These are phyloP conservation scores for Meyerozyma smithsonii DNA, from an alignment of 1,139 yeast genomes.

Conservation along the genomic window DNA sequence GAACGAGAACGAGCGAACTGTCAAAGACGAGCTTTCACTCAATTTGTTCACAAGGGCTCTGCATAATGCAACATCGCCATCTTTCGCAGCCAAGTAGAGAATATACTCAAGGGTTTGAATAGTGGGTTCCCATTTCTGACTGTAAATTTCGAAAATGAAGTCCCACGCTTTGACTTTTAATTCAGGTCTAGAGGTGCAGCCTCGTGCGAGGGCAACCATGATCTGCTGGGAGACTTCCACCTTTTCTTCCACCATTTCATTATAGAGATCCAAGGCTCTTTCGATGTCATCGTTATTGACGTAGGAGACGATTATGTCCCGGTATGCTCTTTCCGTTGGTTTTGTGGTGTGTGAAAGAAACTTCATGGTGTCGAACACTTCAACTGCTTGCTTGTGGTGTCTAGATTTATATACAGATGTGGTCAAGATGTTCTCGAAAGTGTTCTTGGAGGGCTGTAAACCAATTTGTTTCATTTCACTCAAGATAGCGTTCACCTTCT, in stretches of 20 bases:
- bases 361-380: constrained; percentile 81
- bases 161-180: constrained; percentile 68
- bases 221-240: constrained; percentile 41
- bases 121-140: constrained; percentile 45
- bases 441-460: constrained; percentile 49
- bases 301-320: constrained; percentile 64
- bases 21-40: constrained; percentile 35
- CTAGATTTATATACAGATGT: constrained; percentile 54
- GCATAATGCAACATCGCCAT: constrained; percentile 73
- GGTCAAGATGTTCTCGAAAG: constrained; percentile 62
- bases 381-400: constrained; percentile 59
- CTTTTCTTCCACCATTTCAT: constrained; percentile 51
- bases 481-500: constrained; percentile 32
- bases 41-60: constrained; percentile 67
- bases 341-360: constrained; percentile 59
- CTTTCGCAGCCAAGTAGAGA: constrained; percentile 68
- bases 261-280: constrained; percentile 68
- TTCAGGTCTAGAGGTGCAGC: constrained; percentile 55
- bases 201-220: constrained; percentile 62
- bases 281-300: constrained; percentile 61
- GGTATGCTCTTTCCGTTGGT: constrained; percentile 67
- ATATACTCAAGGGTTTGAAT: constrained; percentile 58
- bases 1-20: constrained; percentile 44
- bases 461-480: constrained; percentile 46
- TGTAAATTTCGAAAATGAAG: constrained; percentile 63